Conservation (phyloP, 2,329 filamentous ascomycete species). For the Nigrospora sphaerica region DNA sequence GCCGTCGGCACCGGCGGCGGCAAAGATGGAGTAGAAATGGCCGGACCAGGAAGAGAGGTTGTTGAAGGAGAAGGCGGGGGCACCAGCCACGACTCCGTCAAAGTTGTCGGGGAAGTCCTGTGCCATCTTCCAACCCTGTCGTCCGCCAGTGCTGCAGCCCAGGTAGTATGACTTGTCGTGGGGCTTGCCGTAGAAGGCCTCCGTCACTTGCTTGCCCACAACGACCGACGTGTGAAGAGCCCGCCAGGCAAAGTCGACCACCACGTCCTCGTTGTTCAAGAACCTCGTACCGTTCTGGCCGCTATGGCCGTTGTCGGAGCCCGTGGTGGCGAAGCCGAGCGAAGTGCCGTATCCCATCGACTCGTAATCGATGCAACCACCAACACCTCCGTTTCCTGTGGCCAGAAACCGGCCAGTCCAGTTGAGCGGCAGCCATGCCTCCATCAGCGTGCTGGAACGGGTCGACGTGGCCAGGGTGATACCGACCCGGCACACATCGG, state of each 20-base stretch:
- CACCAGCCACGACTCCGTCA: constrained; percentile 47
- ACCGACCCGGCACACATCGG: constrained; percentile 18
- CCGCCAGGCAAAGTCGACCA: constrained; percentile 34
- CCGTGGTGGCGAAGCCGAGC: background rate
- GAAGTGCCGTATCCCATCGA: background rate
- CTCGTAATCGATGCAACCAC: constrained; percentile 1
- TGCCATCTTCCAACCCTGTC: constrained; percentile 48
- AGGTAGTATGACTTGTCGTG: constrained; percentile 43
- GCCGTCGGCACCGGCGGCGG: constrained; percentile 20
- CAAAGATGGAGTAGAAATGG: constrained; percentile 33
- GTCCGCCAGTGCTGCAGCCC: constrained; percentile 53
- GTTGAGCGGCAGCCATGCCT: background rate
- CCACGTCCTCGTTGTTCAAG: constrained; percentile 22
- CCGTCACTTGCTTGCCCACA: constrained; percentile 37
- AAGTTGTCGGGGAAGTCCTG: constrained; percentile 49
- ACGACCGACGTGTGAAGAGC: constrained; percentile 39
- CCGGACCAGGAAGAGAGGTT: constrained; percentile 26
- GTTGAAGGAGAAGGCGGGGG: constrained; percentile 31
- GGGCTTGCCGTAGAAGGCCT: constrained; percentile 35
- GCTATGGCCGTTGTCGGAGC: constrained; percentile 1
- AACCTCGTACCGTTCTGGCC: constrained; percentile 24
- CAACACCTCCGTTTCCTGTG: constrained; percentile 1
- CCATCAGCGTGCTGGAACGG: constrained; percentile 1
- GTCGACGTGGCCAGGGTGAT: background rate
- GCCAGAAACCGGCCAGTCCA: constrained; percentile 2